Evolutionary conservation across 768 basidiomycete species (phyloP), one percentile per base, ranked within the genome.

Genomic region (Floccularia luteovirens): DNA sequence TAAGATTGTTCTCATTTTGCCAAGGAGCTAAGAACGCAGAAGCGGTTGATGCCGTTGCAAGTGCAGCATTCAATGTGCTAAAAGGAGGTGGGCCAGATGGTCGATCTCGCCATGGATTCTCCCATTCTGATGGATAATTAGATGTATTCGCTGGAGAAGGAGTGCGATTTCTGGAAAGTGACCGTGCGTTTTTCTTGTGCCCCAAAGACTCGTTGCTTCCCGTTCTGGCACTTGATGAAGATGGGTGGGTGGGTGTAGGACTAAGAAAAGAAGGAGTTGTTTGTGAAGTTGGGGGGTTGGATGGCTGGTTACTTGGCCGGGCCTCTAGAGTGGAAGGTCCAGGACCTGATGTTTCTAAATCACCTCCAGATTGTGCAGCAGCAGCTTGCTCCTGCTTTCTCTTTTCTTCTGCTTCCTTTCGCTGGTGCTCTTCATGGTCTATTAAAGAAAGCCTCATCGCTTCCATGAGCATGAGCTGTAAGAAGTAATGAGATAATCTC

Each of bases 381-480:
- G 56, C 59, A 31, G 57, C 60, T 22, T 59, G 64, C 31, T 67
- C 68, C 36, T 66, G 67, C 60, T 76, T 78, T 52, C 63, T 73
- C 60, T 75, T 79, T 58, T 84, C 77, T 51, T 79, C 82, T 42
- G 72, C 74, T 53, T 87, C 77, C 53, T 77, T 80, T 51, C 79
- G 74, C 55, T 91, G 90, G 41, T 91, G 87, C 52, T 91, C 91
- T 61, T 97, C 93, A 53, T 98, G 92, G 43, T 98, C 94, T 35
- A 96, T 57, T 48, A 97, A 68, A 20, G 91, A 96, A 42, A 96
- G 66, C 40, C 94, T 79, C 92, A 99, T 98, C 3, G 96, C 96
- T 63, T 98, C 96, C 89, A 93, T 93, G 40, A 99, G 69, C 94
- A 98, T 97, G 31, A 99, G 64, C 90, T 99, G 46, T 28, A 48